Evolutionary conservation across 1,284 basidiomycete species (phyloP), one percentile per base, ranked within the genome.

Genomic region (Sparassis latifolia): DNA sequence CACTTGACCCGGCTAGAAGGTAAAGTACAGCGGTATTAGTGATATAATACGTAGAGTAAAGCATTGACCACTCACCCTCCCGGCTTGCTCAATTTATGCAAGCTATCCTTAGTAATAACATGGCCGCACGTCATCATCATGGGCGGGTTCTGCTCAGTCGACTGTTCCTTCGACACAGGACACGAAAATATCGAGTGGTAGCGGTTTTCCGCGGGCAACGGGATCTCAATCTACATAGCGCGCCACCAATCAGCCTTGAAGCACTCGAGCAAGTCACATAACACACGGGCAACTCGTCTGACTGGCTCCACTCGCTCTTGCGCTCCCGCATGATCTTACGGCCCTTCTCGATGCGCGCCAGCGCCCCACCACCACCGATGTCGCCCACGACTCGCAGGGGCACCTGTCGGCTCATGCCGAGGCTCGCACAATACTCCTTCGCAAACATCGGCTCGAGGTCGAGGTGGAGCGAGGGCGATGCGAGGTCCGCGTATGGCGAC

Each of bases 181-280:
- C 97, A 99, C 41, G 93, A 86, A 66, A 99, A 99, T 52, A 97
- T 89, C 1, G 94, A 97, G 66, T 99, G 97, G 69, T 96, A 98
- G 32, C 92, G 77, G 60, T 94, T 86, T 58, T 90, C 85, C 1
- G 85, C 72, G 1, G 89, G 84, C 9, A 99, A 68, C 0, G 92
- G 91, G 57, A 99, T 92, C 71, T 97, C 96, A 64, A 98, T 92
- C 94, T 97, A 2, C 20, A 41, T 41, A n/a, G 31, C 42, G 4
- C 20, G 47, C 28, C 2, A 42, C 30, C 27, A 27, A 27, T 42
- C 40, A 42, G 40, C 10, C 6, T 20, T 20, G 7, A 12, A 12
- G 40, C 10, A 44, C 9, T 31, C 38, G 5, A 29, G 10, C n/a
- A 20, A 47, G 28, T 29, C 35, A 29, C 50, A 57, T 10, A 1